phyloP scores from a whole-genome alignment of 192 early-diverging fungal genomes.

The Coemansia reversa region DNA sequence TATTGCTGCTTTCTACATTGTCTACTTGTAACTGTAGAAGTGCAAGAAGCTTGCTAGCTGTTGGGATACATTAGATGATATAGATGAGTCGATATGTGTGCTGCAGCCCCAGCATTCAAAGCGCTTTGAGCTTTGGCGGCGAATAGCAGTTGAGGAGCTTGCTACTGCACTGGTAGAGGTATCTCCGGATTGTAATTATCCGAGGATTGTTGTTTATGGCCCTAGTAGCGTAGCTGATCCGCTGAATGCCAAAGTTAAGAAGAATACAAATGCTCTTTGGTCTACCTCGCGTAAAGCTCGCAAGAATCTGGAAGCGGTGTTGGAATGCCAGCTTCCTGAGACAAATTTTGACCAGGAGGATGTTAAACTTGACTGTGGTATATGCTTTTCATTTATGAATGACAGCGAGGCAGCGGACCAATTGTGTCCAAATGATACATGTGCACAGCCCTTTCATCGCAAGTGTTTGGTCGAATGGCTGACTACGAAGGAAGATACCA shows the following conservation, averaged over 20 bases:
- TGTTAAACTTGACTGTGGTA: conserved; percentile 45
- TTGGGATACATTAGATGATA: conserved; percentile 34
- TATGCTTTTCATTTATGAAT: conserved; percentile 35
- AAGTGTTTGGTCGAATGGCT: conserved; percentile 47
- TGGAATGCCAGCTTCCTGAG: conserved; percentile 19
- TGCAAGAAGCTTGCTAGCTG: conserved; percentile 16
- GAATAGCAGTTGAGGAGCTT: conserved; percentile 30
- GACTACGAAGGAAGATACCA: conserved; percentile 46
- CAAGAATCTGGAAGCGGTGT: conserved; percentile 25
- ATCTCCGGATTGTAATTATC: conserved; percentile 20
- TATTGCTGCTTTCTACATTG: too few relatives aligned
- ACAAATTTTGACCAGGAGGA: conserved; percentile 19
- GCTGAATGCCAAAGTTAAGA: conserved; percentile 24
- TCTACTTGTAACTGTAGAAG: conserved; percentile 12
- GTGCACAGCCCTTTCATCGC: conserved; percentile 48
- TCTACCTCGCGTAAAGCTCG: not conserved
- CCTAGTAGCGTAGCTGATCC: conserved; percentile 21
- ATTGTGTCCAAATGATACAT: conserved; percentile 35
- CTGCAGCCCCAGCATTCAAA: conserved; percentile 34
- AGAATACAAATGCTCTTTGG: conserved; percentile 14
- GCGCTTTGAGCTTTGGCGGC: conserved; percentile 36
- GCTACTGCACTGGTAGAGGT: conserved; percentile 28
- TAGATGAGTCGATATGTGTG: conserved; percentile 37
- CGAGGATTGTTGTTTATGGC: conserved; percentile 34
- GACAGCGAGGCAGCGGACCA: conserved; percentile 33